Conservation (phyloP, 2,329 filamentous ascomycete species). For the Cryphonectria radicalis region DNA sequence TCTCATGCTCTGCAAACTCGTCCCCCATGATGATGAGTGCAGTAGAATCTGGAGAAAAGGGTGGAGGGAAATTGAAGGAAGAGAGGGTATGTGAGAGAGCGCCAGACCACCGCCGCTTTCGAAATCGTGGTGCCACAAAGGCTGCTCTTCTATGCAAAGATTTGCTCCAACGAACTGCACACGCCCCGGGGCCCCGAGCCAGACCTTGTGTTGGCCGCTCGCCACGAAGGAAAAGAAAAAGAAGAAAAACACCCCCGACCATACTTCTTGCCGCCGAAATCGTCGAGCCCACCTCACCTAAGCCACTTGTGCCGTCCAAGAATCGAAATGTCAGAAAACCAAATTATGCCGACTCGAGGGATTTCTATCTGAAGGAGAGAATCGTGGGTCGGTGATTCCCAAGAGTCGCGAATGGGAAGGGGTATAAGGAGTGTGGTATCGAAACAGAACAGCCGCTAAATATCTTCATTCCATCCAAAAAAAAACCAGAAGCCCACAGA, state of each 20-base stretch:
- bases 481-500: slow-evolving; percentile 5
- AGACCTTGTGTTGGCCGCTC: neutral
- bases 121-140: neutral
- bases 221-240: neutral
- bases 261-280: neutral
- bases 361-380: slow-evolving; percentile 25
- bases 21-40: slow-evolving; percentile 6
- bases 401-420: slow-evolving; percentile 14
- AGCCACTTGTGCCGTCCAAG: slow-evolving; percentile 9
- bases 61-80: neutral
- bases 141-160: neutral
- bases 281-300: neutral
- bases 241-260: neutral
- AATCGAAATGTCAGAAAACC: slow-evolving; percentile 8
- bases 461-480: slow-evolving; percentile 15
- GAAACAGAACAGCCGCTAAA: slow-evolving; percentile 20
- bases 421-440: slow-evolving; percentile 30
- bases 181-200: neutral
- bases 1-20: slow-evolving; percentile 10
- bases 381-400: slow-evolving; percentile 23
- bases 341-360: slow-evolving; percentile 2
- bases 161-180: neutral
- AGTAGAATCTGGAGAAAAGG: slow-evolving; percentile 7
- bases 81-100: slow-evolving; percentile 1
- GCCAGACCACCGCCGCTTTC: neutral